These are phyloP conservation scores for Trypanosoma melophagium DNA, from an alignment of 208 protist species.

Conservation along the genomic window DNA sequence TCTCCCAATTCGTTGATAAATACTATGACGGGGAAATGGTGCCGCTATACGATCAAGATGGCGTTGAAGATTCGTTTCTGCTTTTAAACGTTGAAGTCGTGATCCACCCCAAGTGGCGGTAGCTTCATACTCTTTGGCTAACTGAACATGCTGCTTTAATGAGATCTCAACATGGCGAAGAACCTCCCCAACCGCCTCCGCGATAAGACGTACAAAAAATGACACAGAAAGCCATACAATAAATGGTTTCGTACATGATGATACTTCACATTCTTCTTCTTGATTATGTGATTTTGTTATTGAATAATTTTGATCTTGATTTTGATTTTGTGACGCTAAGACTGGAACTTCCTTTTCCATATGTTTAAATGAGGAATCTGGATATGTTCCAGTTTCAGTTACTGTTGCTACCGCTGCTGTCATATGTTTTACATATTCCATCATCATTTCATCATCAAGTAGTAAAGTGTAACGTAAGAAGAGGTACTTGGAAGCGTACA, in stretches of 20 bases:
- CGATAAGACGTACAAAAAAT: conserved; percentile 69
- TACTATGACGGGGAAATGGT: conserved; percentile 30
- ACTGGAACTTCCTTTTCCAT: no score
- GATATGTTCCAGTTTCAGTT: neutral
- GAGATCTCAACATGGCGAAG: conserved; percentile 63
- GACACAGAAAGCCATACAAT: conserved; percentile 69
- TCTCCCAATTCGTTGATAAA: conserved; percentile 55
- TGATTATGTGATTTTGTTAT: conserved; percentile 1
- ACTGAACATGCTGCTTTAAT: conserved; percentile 58
- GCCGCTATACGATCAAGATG: conserved; percentile 32
- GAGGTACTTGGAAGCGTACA: conserved; percentile 75
- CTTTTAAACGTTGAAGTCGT: conserved; percentile 11
- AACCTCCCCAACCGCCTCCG: conserved; percentile 76
- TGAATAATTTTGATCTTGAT: neutral
- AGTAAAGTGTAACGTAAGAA: conserved; percentile 77
- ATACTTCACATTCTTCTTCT: conserved; percentile 31
- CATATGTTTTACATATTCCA: conserved; percentile 33
- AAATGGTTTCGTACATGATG: conserved; percentile 31
- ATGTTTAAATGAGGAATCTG: neutral
- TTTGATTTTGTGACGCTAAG: neutral
- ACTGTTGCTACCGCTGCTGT: neutral
- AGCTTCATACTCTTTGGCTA: conserved; percentile 50
- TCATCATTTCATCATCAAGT: conserved; percentile 44
- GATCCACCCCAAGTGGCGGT: conserved; percentile 17
- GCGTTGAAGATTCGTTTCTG: conserved; percentile 25